phyloP scores from a whole-genome alignment of 2,329 filamentous ascomycete species.

The Fusarium lyarnte region DNA sequence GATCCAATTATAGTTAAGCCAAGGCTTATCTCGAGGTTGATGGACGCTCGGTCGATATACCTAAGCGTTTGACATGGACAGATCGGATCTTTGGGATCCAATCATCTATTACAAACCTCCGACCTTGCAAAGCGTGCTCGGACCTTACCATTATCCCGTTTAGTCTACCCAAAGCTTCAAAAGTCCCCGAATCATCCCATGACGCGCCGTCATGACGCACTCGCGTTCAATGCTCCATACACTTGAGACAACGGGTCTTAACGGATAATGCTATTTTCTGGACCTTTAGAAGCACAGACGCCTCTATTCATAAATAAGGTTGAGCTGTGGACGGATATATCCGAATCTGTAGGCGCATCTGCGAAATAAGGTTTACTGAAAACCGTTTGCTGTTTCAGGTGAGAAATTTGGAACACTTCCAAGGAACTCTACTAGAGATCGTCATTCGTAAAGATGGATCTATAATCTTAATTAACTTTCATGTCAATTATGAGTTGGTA shows the following conservation, averaged over 20 bases:
- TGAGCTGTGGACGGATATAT: background rate
- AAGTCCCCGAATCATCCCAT: background rate
- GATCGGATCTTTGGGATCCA: background rate
- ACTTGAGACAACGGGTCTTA: background rate
- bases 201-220: background rate
- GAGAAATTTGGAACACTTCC: background rate
- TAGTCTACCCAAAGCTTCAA: background rate
- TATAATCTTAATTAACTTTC: background rate
- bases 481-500: background rate
- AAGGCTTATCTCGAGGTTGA: background rate
- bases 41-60: background rate
- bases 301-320: background rate
- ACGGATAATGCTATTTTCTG: background rate
- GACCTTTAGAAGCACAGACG: background rate
- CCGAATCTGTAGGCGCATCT: background rate
- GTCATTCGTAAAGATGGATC: background rate
- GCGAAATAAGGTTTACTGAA: background rate
- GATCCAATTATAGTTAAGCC: rapidly evolving
- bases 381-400: background rate
- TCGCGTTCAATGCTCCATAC: background rate
- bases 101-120: rapidly evolving
- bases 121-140: rapidly evolving
- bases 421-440: background rate
- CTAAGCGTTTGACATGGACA: background rate
- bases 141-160: rapidly evolving